Evolutionary conservation across 352 stramenopile genomes (phyloP).

Genomic region (Thraustotheca clavata): DNA sequence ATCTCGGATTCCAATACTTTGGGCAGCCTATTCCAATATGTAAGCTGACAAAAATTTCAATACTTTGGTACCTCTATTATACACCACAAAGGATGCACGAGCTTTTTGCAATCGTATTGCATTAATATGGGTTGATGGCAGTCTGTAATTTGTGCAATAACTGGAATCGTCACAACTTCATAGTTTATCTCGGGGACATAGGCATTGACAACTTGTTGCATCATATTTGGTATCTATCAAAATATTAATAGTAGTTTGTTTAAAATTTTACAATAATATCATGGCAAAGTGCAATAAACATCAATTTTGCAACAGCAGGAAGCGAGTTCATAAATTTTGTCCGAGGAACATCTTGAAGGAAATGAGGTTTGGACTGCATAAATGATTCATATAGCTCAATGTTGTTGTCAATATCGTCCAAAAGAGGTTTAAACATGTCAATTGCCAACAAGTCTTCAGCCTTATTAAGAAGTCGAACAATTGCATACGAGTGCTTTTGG

Average conservation of each 20-base stretch:
- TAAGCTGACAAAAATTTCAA: not conserved
- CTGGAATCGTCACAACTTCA: not conserved
- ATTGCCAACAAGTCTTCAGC: not conserved
- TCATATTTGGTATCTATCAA: constrained; percentile 8
- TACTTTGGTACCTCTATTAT: constrained; percentile 10
- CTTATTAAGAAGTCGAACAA: not conserved
- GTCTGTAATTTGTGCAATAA: constrained; percentile 3
- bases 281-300: constrained; percentile 2
- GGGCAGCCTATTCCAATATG: not conserved
- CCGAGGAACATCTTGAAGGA: not conserved
- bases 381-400: not conserved
- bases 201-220: constrained; percentile 5
- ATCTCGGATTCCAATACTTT: constrained; percentile 12
- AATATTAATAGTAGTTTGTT: not conserved
- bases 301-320: constrained; percentile 2
- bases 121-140: constrained; percentile 2
- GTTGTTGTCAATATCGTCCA: constrained; percentile 11
- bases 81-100: constrained; percentile 13
- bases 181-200: constrained; percentile 1
- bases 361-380: not conserved
- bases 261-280: constrained; percentile 12
- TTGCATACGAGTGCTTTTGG: not conserved
- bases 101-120: not conserved
- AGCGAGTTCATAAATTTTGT: not conserved
- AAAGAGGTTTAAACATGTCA: not conserved